A percentile compares a stretch with the other conserved stretches of the same genome.
Conservation (phyloP, 2,329 filamentous ascomycete genomes). For the Colletotrichum phormii region DNA sequence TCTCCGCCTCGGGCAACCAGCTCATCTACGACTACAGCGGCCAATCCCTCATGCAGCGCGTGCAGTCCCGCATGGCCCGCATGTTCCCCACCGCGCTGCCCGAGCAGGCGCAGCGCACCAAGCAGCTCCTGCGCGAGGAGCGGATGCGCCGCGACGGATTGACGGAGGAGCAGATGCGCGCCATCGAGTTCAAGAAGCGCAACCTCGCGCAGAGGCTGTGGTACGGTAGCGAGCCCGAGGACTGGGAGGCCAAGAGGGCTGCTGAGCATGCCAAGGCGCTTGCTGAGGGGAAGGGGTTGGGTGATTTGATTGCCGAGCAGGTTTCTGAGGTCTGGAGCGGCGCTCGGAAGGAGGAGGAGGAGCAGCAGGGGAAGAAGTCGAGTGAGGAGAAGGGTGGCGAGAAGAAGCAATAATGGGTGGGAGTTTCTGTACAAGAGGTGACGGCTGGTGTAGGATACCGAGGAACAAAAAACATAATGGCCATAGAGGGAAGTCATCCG, state of each 20-base stretch:
- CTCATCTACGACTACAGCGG: constrained; percentile 69
- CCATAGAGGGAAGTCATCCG: not conserved
- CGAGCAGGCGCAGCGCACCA: constrained; percentile 63
- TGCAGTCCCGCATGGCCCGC: constrained; percentile 54
- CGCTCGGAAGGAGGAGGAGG: constrained; percentile 45
- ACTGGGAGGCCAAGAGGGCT: constrained; percentile 65
- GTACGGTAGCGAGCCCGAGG: constrained; percentile 68
- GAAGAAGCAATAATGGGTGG: constrained; percentile 23
- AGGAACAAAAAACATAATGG: not conserved
- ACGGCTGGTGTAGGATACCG: constrained; percentile 8
- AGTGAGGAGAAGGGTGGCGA: constrained; percentile 34
- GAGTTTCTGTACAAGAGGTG: not conserved
- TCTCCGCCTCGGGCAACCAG: constrained; percentile 66
- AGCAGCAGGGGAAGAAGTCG: not conserved
- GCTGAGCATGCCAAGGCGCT: constrained; percentile 64
- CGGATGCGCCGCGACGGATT: constrained; percentile 38
- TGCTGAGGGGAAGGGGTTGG: constrained; percentile 66
- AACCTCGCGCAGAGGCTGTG: constrained; percentile 61
- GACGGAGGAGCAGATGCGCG: constrained; percentile 41
- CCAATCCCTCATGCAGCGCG: constrained; percentile 61
- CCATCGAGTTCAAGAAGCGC: constrained; percentile 41
- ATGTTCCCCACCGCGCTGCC: constrained; percentile 66
- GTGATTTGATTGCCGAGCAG: constrained; percentile 67
- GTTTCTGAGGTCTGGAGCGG: constrained; percentile 64
- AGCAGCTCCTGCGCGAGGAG: constrained; percentile 55